Conservation (phyloP, 352 stramenopile species). For the Globisporangium perplexum region DNA sequence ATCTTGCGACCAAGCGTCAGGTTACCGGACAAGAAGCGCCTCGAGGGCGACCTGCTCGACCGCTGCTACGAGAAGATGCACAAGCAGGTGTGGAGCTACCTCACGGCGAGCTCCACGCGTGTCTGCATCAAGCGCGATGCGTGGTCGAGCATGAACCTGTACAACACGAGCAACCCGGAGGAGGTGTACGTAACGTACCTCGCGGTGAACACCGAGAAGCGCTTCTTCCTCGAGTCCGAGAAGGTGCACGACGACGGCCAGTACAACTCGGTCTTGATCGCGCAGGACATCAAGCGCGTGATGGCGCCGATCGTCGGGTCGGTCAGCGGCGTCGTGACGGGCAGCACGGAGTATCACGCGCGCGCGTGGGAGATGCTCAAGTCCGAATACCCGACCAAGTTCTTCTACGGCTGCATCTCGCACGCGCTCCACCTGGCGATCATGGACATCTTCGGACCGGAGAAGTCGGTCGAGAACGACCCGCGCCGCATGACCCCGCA, state of each 20-base stretch:
- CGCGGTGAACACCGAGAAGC: constrained; percentile 70
- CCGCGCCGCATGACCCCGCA: constrained; percentile 56
- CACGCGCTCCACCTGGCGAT: constrained; percentile 75
- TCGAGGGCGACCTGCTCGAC: constrained; percentile 53
- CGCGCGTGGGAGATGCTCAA: constrained; percentile 82
- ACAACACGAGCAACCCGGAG: constrained; percentile 61
- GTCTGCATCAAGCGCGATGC: constrained; percentile 77
- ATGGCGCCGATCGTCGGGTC: constrained; percentile 67
- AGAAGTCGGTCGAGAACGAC: constrained; percentile 68
- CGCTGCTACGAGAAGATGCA: constrained; percentile 84
- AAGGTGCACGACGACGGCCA: constrained; percentile 52
- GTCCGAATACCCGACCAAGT: constrained; percentile 78
- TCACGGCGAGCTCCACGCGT: constrained; percentile 51
- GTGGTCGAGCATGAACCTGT: constrained; percentile 78
- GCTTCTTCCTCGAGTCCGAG: constrained; percentile 77
- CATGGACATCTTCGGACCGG: constrained; percentile 76
- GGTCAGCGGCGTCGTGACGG: constrained; percentile 70
- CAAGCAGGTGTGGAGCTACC: constrained; percentile 76
- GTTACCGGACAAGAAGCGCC: constrained; percentile 64
- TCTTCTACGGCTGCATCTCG: constrained; percentile 83
- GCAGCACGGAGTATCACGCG: constrained; percentile 67
- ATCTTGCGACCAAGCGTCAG: constrained; percentile 55
- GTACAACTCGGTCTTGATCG: constrained; percentile 79
- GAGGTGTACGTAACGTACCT: constrained; percentile 77
- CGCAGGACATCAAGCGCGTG: constrained; percentile 78